Percentiles rank a stretch among this genome's conserved stretches.
Evolutionary conservation across 2,329 filamentous ascomycete species (phyloP).

Genomic region (Neofusicoccum kwambonambiense): DNA sequence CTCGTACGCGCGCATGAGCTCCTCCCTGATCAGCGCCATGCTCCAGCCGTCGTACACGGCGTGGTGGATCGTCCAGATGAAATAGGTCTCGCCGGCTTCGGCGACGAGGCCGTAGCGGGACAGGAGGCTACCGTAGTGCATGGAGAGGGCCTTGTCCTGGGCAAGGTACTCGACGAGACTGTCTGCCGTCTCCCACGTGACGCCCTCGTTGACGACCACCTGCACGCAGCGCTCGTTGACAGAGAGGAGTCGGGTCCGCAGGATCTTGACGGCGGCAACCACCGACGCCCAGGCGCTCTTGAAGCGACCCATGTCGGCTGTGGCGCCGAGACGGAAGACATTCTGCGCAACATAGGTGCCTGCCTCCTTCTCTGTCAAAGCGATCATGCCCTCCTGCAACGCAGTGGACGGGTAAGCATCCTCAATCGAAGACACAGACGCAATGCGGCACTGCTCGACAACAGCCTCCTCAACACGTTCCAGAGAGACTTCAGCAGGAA

Average conservation of each 20-base stretch:
- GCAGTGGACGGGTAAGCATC: conserved; percentile 57
- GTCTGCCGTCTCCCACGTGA: background rate
- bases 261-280: conserved; percentile 44
- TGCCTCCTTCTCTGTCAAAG: conserved; percentile 50
- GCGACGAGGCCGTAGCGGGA: conserved; percentile 34
- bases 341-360: conserved; percentile 51
- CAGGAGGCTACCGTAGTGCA: background rate
- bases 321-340: conserved; percentile 16
- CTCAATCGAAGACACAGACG: conserved; percentile 31
- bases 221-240: conserved; percentile 34
- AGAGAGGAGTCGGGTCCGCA: conserved; percentile 45
- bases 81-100: conserved; percentile 5
- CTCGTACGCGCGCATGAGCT: background rate
- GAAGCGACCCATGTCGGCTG: conserved; percentile 35
- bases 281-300: conserved; percentile 48
- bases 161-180: background rate
- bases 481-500: background rate
- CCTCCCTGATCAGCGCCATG: background rate
- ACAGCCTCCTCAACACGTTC: background rate
- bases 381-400: conserved; percentile 56
- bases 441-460: background rate
- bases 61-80: conserved; percentile 39
- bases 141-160: background rate
- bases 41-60: conserved; percentile 35
- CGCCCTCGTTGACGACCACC: conserved; percentile 28